Evolutionary conservation across 179 eudicot genomes (phyloP).

Genomic region (Silene coronaria): DNA sequence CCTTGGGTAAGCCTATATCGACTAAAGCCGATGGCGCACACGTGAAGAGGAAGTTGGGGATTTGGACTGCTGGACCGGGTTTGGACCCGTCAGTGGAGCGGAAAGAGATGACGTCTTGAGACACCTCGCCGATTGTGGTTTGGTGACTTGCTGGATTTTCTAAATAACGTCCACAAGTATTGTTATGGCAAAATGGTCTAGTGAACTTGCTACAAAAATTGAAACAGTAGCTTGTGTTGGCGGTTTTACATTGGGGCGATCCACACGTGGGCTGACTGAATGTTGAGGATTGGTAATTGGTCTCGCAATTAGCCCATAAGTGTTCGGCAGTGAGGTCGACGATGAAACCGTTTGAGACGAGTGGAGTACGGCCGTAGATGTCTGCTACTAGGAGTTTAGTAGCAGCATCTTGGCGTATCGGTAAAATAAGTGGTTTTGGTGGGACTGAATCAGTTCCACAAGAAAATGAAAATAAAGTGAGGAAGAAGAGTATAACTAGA

Average conservation of each 20-base stretch:
- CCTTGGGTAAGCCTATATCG: slow-evolving; percentile 27
- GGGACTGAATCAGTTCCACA: slow-evolving; percentile 6
- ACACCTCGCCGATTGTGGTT: slow-evolving; percentile 36
- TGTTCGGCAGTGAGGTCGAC: slow-evolving; percentile 32
- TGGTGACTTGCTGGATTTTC: slow-evolving; percentile 36
- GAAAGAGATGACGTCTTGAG: slow-evolving; percentile 31
- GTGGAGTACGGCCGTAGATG: slow-evolving; percentile 35
- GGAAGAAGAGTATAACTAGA: slow-evolving; percentile 9
- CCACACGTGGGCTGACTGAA: slow-evolving; percentile 30
- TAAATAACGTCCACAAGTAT: slow-evolving; percentile 33
- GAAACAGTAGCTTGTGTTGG: slow-evolving; percentile 33
- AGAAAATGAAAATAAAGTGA: slow-evolving; percentile 10
- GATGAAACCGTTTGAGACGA: slow-evolving; percentile 15
- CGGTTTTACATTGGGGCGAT: slow-evolving; percentile 32
- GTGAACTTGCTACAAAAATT: slow-evolving; percentile 16
- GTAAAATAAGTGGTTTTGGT: slow-evolving; percentile 27
- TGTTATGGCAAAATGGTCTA: slow-evolving; percentile 37
- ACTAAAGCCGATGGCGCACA: slow-evolving; percentile 37
- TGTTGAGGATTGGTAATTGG: slow-evolving; percentile 34
- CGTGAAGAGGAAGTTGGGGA: slow-evolving; percentile 33
- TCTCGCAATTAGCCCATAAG: slow-evolving; percentile 45
- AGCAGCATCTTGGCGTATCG: slow-evolving; percentile 29
- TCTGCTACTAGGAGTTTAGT: slow-evolving; percentile 30
- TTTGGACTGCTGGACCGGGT: slow-evolving; percentile 24
- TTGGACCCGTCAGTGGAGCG: slow-evolving; percentile 30